phyloP scores from a whole-genome alignment of 2,329 filamentous ascomycete species.

The Sphaerostilbella broomeana region DNA sequence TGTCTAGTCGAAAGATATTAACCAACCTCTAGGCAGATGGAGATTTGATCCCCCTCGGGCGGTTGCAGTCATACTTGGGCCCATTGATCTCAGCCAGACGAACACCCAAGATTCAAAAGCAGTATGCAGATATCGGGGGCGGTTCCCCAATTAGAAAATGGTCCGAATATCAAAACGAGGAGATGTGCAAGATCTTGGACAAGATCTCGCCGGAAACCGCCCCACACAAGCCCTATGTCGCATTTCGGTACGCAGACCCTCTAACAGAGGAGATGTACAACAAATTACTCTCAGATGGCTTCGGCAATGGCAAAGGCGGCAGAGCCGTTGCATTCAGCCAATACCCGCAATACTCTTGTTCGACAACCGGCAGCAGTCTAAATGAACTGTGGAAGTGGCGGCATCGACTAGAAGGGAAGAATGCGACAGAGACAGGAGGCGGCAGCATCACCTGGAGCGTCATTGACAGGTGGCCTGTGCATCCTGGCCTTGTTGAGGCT shows the following conservation, averaged over 20 bases:
- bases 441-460: slow-evolving; percentile 92
- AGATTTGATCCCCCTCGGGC: slow-evolving; percentile 92
- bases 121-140: slow-evolving; percentile 91
- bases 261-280: slow-evolving; percentile 92
- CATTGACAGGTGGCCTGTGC: slow-evolving; percentile 95
- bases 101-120: slow-evolving; percentile 93
- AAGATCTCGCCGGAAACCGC: slow-evolving; percentile 85
- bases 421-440: slow-evolving; percentile 42
- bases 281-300: slow-evolving; percentile 76
- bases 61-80: slow-evolving; percentile 83
- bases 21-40: slow-evolving; percentile 62
- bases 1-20: not conserved
- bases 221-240: slow-evolving; percentile 94
- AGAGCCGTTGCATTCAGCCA: slow-evolving; percentile 95
- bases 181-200: slow-evolving; percentile 98
- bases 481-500: slow-evolving; percentile 81
- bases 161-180: slow-evolving; percentile 87
- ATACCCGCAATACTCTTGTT: slow-evolving; percentile 97
- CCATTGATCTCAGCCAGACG: slow-evolving; percentile 78
- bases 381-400: slow-evolving; percentile 99
- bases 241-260: slow-evolving; percentile 90
- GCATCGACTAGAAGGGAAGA: slow-evolving; percentile 75
- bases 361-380: slow-evolving; percentile 88
- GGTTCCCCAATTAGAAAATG: slow-evolving; percentile 98
- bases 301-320: slow-evolving; percentile 82